Evolutionary conservation across 495 filamentous ascomycete species (phyloP), one percentile per base, ranked within the genome.

Genomic region (Apodospora peruviana): DNA sequence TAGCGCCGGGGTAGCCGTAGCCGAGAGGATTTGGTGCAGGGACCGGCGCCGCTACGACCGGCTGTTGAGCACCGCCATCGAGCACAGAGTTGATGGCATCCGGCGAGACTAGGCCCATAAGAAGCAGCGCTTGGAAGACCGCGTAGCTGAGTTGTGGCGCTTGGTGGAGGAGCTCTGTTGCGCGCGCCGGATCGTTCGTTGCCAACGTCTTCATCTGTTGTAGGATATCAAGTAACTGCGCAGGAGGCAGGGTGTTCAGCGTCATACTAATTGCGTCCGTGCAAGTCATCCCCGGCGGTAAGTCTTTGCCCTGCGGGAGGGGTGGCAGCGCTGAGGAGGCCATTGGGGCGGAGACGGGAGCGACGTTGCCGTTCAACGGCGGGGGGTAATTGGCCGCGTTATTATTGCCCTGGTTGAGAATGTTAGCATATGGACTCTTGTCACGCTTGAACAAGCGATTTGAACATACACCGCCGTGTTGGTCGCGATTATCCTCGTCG

Each of bases 121-220:
- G 77, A 0, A 99, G 80, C 3, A 99, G 75, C 5, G 90, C 86
- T 65, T 97, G 94, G 73, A 99, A 97, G 55, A 97, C 87, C 20
- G 93, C 94, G 57, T 95, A 97, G 36, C 87, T 82, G 19, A 99
- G 83, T 69, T 99, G 93, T 0, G 93, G 93, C 0, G 93, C 91
- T 68, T 90, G 84, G 48, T 82, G 74, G 19, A 99, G 78, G 37
- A 99, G 80, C 61, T 96, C 90, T 9, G 86, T 89, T 0, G 91
- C 91, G 59, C 90, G 86, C 3, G 76, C 72, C 1, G 93, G 90
- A 56, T 97, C 90, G 12, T 74, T 78, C 42, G 81, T 84, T 2
- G 86, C 85, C 4, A 99, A 76, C 4, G 81, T 80, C 61, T 97
- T 96, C 89, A 97, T 96, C 68, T 96, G 90, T 4, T 83, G 81